phyloP scores from a whole-genome alignment of 805 yeast species.

The Danielia oregonensis region DNA sequence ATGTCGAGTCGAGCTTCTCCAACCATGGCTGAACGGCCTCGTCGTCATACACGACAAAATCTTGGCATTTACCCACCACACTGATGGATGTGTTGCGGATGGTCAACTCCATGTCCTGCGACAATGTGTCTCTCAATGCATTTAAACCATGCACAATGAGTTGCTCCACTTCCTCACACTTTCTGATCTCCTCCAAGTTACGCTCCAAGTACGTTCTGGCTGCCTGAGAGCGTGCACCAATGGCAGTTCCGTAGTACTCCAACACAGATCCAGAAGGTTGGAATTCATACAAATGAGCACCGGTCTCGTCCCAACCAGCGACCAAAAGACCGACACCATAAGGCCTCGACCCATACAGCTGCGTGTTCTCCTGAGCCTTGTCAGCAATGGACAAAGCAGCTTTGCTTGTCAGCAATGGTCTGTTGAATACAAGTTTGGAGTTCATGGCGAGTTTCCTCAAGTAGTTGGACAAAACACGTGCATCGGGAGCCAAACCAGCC shows the following conservation, averaged over 20 bases:
- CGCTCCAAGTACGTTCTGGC: constrained; percentile 95
- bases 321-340: constrained; percentile 95
- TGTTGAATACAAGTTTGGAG: constrained; percentile 77
- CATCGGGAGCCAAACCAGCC: constrained; percentile 98
- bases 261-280: constrained; percentile 93
- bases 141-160: constrained; percentile 81
- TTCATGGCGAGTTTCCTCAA: constrained; percentile 89
- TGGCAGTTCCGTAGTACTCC: constrained; percentile 90
- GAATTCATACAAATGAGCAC: constrained; percentile 92
- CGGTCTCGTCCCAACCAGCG: constrained; percentile 89
- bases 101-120: constrained; percentile 90
- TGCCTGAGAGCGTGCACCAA: constrained; percentile 98
- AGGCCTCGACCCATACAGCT: constrained; percentile 93
- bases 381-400: constrained; percentile 88
- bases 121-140: constrained; percentile 88
- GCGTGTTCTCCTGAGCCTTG: constrained; percentile 96
- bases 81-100: constrained; percentile 85
- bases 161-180: constrained; percentile 59
- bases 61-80: constrained; percentile 78
- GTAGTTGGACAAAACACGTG: constrained; percentile 85
- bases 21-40: constrained; percentile 84
- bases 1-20: constrained; percentile 63
- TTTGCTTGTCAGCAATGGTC: constrained; percentile 77
- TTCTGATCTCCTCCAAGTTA: constrained; percentile 64
- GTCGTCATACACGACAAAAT: constrained; percentile 79